Percentiles rank a stretch among this genome's conserved stretches.
These are phyloP conservation scores for Geotrichum phurueaensis DNA, from an alignment of 1,139 yeast species.

Conservation along the genomic window DNA sequence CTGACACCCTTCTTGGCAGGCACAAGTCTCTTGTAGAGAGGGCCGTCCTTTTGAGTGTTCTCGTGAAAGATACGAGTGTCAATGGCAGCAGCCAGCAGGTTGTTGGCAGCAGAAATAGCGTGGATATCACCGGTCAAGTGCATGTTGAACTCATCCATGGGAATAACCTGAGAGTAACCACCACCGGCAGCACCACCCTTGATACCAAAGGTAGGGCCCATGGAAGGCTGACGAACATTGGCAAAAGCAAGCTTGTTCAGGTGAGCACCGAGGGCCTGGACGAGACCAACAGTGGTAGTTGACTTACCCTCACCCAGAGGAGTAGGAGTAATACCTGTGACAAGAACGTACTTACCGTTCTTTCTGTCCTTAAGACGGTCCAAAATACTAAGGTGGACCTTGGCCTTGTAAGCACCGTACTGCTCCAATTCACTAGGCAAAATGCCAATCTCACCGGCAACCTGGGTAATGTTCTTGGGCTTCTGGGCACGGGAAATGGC, in stretches of 20 bases:
- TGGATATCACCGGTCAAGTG: conserved; percentile 98
- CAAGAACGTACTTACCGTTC: conserved; percentile 86
- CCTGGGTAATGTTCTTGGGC: conserved; percentile 76
- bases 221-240: conserved; percentile 94
- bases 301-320: conserved; percentile 98
- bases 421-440: conserved; percentile 80
- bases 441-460: conserved; percentile 83
- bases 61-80: conserved; percentile 98
- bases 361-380: conserved; percentile 63
- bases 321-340: conserved; percentile 97
- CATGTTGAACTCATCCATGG: conserved; percentile 98
- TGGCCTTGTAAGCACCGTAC: conserved; percentile 88
- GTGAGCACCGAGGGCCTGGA: conserved; percentile 94
- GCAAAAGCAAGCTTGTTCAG: conserved; percentile 83
- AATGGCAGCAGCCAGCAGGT: conserved; percentile 92
- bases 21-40: conserved; percentile 78
- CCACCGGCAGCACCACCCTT: conserved; percentile 99
- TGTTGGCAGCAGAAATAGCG: conserved; percentile 94
- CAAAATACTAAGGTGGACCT: conserved; percentile 68
- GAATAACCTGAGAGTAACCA: conserved; percentile 96
- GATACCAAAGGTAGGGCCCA: conserved; percentile 99
- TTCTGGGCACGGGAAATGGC: conserved; percentile 86
- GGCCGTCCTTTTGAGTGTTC: conserved; percentile 82
- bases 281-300: conserved; percentile 93
- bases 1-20: conserved; percentile 82